Evolutionary conservation across 2,329 filamentous ascomycete genomes (phyloP), one percentile per base, ranked within the genome.

Genomic region (Epicoccum sorghinum): DNA sequence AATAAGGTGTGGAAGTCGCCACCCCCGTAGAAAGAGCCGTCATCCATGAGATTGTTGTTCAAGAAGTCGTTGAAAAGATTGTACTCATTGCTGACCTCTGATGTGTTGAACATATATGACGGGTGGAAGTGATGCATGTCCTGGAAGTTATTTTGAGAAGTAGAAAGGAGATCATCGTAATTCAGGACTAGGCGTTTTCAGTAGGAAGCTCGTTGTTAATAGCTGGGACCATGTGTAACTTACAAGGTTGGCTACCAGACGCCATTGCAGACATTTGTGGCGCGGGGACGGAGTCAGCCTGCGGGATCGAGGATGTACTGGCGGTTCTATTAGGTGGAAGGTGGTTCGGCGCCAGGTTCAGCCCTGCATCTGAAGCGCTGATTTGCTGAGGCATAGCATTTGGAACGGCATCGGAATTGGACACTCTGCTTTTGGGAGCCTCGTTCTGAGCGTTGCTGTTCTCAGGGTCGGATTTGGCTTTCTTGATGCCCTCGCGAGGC

Each of bases 11-110:
- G 76, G 18, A 75, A 70, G 36, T 80, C 77, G 44, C 74, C 72
- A 56, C 70, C 66, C 38, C 68, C 67, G 48, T 79, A 80, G 29
- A 79, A 70, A 22, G 70, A 71, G 48, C 75, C 77, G 59, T 81
- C 93, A 77, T 98, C 93, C 61, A 97, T 83, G 50, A 97, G 80
- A 71, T 91, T 96, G 64, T 88, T 96, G 75, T 93, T 95, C 57
- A 99, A 83, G 72, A 98, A 98, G 75, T 99, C 93, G 80, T 96
- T 96, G 70, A 99, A 86, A 46, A 98, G 80, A 72, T 97, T 96
- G 75, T 96, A 97, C 80, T 99, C 95, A 78, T 95, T 95, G 57
- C 90, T 93, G 66, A 97, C 90, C 77, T 99, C 95, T 59, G 92
- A 90, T n/a, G 87, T 86, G 72, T 89, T 89, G 78, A 97, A 96